Conservation (phyloP, 352 stramenopile genomes). For the Globisporangium echinulatum region DNA sequence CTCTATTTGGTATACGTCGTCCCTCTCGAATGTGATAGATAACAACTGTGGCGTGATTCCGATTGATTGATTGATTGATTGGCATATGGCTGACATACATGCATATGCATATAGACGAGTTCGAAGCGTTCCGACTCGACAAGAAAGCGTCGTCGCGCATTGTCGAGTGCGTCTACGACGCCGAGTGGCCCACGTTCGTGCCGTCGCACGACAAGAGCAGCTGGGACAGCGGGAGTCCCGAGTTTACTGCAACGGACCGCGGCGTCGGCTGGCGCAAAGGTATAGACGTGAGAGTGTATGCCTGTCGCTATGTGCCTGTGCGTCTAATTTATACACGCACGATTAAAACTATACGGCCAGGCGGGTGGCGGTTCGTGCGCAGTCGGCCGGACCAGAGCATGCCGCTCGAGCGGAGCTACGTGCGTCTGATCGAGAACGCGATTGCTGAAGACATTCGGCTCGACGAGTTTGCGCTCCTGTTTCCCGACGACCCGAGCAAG, state of each 20-base stretch:
- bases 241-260: slow-evolving; percentile 58
- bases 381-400: slow-evolving; percentile 55
- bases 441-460: slow-evolving; percentile 70
- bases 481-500: slow-evolving; percentile 59
- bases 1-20: too few species aligned
- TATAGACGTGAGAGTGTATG: slow-evolving; percentile 6
- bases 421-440: slow-evolving; percentile 63
- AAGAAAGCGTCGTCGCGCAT: slow-evolving; percentile 82
- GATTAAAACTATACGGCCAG: slow-evolving; percentile 13
- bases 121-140: slow-evolving; percentile 70
- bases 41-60: background rate
- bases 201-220: slow-evolving; percentile 80
- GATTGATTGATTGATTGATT: background rate
- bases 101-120: slow-evolving; percentile 37
- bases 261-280: slow-evolving; percentile 78
- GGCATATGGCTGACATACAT: background rate
- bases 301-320: too few species aligned
- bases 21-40: background rate
- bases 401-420: slow-evolving; percentile 53
- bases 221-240: slow-evolving; percentile 56
- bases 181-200: slow-evolving; percentile 78
- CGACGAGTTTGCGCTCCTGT: slow-evolving; percentile 78
- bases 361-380: slow-evolving; percentile 72
- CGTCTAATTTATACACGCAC: too few species aligned
- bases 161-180: slow-evolving; percentile 77